phyloP scores from a whole-genome alignment of 1,139 yeast genomes.

The Yamadazyma aaseri region DNA sequence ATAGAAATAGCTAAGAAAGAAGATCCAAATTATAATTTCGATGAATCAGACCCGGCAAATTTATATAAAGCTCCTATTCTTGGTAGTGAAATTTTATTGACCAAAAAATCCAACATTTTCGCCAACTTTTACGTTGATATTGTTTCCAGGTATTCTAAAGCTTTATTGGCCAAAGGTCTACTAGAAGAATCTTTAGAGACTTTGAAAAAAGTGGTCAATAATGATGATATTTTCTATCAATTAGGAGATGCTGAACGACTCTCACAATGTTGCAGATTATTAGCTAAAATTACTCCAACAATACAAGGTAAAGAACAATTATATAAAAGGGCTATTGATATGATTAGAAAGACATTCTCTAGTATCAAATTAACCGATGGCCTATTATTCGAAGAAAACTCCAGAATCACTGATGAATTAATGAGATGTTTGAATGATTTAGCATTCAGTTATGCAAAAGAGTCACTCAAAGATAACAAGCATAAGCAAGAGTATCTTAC shows the following conservation, averaged over 20 bases:
- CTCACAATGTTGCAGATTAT: slow-evolving; percentile 41
- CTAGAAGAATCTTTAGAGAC: slow-evolving; percentile 30
- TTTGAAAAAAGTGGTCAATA: slow-evolving; percentile 31
- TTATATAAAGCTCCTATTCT: slow-evolving; percentile 36
- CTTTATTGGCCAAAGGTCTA: slow-evolving; percentile 44
- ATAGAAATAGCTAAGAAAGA: slow-evolving; percentile 35
- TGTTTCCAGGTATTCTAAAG: slow-evolving; percentile 41
- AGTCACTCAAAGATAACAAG: slow-evolving; percentile 10
- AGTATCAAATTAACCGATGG: slow-evolving; percentile 26
- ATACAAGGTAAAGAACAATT: slow-evolving; percentile 30
- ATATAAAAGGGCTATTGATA: slow-evolving; percentile 41
- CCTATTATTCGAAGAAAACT: slow-evolving; percentile 25
- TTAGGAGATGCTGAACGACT: slow-evolving; percentile 47
- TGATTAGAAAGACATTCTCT: slow-evolving; percentile 32
- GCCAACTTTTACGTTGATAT: slow-evolving; percentile 48
- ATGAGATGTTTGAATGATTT: slow-evolving; percentile 32
- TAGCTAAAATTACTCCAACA: slow-evolving; percentile 29
- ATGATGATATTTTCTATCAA: slow-evolving; percentile 38
- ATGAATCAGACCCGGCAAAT: slow-evolving; percentile 23
- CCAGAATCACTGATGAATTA: slow-evolving; percentile 41
- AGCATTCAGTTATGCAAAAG: slow-evolving; percentile 33
- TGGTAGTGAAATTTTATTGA: slow-evolving; percentile 28
- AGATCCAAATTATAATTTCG: slow-evolving; percentile 25
- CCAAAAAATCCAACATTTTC: slow-evolving; percentile 31
- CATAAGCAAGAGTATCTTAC: slow-evolving; percentile 20